Percentiles rank a stretch among this genome's conserved stretches.
Conservation (phyloP, 2,329 filamentous ascomycete genomes). For the Bipolaris bicolor region DNA sequence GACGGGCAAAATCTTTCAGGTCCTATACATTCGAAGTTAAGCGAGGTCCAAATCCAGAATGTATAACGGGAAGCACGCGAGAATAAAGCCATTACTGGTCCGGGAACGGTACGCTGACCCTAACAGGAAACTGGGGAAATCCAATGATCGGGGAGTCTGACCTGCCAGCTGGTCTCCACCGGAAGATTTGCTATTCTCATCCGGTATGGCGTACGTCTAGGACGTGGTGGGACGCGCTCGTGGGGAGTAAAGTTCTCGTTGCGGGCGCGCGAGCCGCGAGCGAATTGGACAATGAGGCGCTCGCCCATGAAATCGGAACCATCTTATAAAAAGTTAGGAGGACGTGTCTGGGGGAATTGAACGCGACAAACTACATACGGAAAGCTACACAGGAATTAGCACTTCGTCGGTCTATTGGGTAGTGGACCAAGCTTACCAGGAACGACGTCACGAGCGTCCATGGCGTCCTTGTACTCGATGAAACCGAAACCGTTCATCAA, state of each 20-base stretch:
- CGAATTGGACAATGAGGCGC: constrained; percentile 96
- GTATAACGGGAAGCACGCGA: constrained; percentile 40
- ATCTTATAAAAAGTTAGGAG: constrained; percentile 62
- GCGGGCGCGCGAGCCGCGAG: constrained; percentile 76
- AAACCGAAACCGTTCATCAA: constrained; percentile 99
- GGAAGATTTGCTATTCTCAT: constrained; percentile 98
- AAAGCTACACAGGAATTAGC: constrained; percentile 55
- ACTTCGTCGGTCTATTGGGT: constrained; percentile 5
- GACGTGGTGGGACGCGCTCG: constrained; percentile 75
- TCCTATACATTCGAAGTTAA: constrained; percentile 90
- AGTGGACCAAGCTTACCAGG: constrained; percentile 71
- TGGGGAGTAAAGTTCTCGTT: constrained; percentile 67
- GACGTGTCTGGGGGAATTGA: neutral
- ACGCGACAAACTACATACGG: constrained; percentile 55
- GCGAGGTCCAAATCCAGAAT: constrained; percentile 60
- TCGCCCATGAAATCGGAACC: constrained; percentile 98
- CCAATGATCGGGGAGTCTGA: constrained; percentile 71
- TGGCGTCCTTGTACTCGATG: constrained; percentile 98
- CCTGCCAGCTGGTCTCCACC: constrained; percentile 99
- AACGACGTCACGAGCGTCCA: constrained; percentile 98
- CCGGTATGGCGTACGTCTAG: constrained; percentile 90
- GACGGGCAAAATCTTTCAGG: constrained; percentile 98
- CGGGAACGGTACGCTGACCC: constrained; percentile 48
- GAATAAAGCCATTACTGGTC: constrained; percentile 47
- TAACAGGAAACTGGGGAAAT: constrained; percentile 51